These are phyloP conservation scores for Boletus rex-veris DNA, from an alignment of 768 basidiomycete genomes.

Conservation along the genomic window DNA sequence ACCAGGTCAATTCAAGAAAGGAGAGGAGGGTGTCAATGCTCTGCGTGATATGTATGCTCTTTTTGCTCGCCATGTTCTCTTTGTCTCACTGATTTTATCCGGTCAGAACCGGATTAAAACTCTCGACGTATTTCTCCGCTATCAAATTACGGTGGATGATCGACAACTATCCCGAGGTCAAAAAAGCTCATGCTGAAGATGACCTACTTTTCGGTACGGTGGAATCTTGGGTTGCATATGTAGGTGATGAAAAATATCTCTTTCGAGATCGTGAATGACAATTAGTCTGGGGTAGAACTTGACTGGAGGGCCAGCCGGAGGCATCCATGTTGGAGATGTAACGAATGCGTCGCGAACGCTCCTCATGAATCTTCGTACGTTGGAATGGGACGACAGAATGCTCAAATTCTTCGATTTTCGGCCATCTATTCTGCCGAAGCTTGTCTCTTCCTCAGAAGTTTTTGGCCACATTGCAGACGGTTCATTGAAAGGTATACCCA, in stretches of 20 bases:
- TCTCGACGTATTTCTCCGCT: slow-evolving; percentile 97
- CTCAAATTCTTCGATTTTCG: slow-evolving; percentile 86
- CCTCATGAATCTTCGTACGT: slow-evolving; percentile 75
- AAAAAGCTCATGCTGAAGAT: slow-evolving; percentile 74
- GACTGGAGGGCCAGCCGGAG: slow-evolving; percentile 67
- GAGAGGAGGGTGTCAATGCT: slow-evolving; percentile 61
- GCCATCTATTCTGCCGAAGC: slow-evolving; percentile 71
- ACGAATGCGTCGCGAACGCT: slow-evolving; percentile 97
- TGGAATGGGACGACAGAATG: slow-evolving; percentile 80
- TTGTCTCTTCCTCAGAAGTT: slow-evolving; percentile 90
- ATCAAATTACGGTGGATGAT: slow-evolving; percentile 98
- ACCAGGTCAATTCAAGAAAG: slow-evolving; percentile 64
- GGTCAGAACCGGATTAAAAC: slow-evolving; percentile 81
- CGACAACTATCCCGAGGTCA: slow-evolving; percentile 75
- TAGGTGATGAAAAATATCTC: slow-evolving; percentile 32
- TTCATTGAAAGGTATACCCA: slow-evolving; percentile 68
- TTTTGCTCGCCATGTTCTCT: neutral
- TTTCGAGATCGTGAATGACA: neutral
- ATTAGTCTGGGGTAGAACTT: slow-evolving; percentile 53
- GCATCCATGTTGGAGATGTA: slow-evolving; percentile 84
- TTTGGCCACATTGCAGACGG: slow-evolving; percentile 78
- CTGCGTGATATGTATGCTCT: slow-evolving; percentile 64
- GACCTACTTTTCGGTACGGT: slow-evolving; percentile 91
- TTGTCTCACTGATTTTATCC: neutral
- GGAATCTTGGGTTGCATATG: slow-evolving; percentile 95